These are phyloP conservation scores for Kuraishia hungarica DNA, from an alignment of 805 yeast species.

Conservation along the genomic window DNA sequence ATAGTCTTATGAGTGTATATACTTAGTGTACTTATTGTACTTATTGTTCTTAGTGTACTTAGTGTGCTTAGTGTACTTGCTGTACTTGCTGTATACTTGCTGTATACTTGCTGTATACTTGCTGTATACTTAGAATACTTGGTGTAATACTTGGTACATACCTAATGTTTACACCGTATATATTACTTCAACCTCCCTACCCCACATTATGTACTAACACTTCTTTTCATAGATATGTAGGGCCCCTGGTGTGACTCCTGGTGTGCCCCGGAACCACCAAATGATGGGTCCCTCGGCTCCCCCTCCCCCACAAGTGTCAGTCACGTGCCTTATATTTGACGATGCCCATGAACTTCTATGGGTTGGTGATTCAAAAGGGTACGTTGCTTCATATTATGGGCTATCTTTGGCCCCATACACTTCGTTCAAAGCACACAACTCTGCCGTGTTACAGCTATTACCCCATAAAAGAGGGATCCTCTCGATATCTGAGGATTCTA, in stretches of 20 bases:
- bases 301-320: background rate
- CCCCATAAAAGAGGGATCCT: constrained; percentile 51
- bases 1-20: no score
- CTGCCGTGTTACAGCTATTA: constrained; percentile 42
- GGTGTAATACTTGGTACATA: no score
- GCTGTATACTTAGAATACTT: no score
- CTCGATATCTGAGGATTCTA: constrained; percentile 40
- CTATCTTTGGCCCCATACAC: constrained; percentile 47
- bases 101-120: no score
- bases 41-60: no score
- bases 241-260: background rate
- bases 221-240: background rate
- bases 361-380: constrained; percentile 69
- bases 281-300: background rate
- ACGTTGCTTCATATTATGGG: constrained; percentile 33
- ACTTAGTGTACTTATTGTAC: no score
- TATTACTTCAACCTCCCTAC: no score
- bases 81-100: no score
- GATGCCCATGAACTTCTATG: constrained; percentile 69
- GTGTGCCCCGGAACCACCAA: background rate
- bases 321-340: constrained; percentile 44
- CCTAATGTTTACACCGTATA: no score
- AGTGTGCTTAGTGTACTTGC: no score
- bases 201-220: no score
- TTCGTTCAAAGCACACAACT: constrained; percentile 42